Evolutionary conservation across 495 filamentous ascomycete species (phyloP), one percentile per base, ranked within the genome.

Genomic region (Copromyces sp.): DNA sequence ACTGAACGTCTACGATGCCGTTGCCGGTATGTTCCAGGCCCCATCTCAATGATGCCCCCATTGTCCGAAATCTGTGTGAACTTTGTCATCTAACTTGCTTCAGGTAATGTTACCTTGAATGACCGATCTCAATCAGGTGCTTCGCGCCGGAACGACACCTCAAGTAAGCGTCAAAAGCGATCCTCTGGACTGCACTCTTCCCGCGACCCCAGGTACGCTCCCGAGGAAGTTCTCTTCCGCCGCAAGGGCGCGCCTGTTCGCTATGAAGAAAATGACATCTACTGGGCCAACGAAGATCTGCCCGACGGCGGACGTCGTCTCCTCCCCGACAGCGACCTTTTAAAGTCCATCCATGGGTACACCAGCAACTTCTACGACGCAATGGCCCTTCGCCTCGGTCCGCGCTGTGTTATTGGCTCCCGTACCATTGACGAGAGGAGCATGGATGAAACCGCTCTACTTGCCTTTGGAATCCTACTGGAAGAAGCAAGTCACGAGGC

Each of bases 371-470:
- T 89, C 79, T 97, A 95, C 82, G 84, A 76, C 16, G 77, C 75
- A n/a, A 74, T 79, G 32, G 78, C 78, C 4, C 68, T 47, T 79
- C 73, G 81, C 75, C 72, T 79, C 75, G 42, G 80, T 75, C 5
- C 71, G 72, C 8, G 53, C 39, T 61, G 65, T 24, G 41, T 68
- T 12, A 70, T 72, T 35, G 73, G 73, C 39, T 37, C 45, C 2
- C 69, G 74, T 44, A 69, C 38, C 7, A 35, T 85, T 53, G 86
- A 90, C 70, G 88, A 89, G 78, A 82, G 85, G 38, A 93, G 88
- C 74, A 87, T 97, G 88, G 92, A 97, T 77, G 94, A 94, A 81
- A 95, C 92, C 9, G 93, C 93, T 1, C 79, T 97, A 70, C 82
- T 97, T 72, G 92, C 92, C 0, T 82, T 96, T 80, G 94, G 93